Conservation (phyloP, 2,329 filamentous ascomycete species). For the Colletotrichum orbiculare region DNA sequence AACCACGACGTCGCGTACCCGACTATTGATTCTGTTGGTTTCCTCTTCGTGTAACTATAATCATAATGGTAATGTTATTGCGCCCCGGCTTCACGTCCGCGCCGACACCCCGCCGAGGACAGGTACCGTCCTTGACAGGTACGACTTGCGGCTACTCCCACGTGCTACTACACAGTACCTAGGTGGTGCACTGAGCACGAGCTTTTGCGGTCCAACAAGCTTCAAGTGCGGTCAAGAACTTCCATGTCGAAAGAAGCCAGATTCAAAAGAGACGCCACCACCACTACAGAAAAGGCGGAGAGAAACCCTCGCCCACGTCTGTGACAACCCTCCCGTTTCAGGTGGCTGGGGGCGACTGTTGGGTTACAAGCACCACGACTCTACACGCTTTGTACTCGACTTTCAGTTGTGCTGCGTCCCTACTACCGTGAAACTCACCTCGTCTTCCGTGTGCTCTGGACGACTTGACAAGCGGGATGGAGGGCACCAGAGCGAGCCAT, state of each 20-base stretch:
- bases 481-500: conserved; percentile 20
- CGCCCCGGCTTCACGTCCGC: background rate
- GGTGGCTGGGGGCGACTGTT: conserved; percentile 20
- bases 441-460: conserved; percentile 7
- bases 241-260: background rate
- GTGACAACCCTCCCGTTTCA: conserved; percentile 38
- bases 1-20: too few species aligned
- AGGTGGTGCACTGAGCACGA: background rate
- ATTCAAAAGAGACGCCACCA: background rate
- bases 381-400: too few species aligned
- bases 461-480: conserved; percentile 32
- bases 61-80: too few species aligned
- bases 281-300: background rate
- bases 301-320: conserved; percentile 25
- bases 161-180: background rate
- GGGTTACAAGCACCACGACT: background rate
- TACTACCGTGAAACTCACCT: too few species aligned
- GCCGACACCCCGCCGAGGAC: background rate
- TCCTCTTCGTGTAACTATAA: too few species aligned
- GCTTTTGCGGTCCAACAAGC: background rate
- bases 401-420: too few species aligned
- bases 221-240: background rate
- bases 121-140: background rate
- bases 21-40: too few species aligned
- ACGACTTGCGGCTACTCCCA: conserved; percentile 24